Evolutionary conservation across 1,139 yeast genomes (phyloP).

Genomic region (Diutina catenulata): DNA sequence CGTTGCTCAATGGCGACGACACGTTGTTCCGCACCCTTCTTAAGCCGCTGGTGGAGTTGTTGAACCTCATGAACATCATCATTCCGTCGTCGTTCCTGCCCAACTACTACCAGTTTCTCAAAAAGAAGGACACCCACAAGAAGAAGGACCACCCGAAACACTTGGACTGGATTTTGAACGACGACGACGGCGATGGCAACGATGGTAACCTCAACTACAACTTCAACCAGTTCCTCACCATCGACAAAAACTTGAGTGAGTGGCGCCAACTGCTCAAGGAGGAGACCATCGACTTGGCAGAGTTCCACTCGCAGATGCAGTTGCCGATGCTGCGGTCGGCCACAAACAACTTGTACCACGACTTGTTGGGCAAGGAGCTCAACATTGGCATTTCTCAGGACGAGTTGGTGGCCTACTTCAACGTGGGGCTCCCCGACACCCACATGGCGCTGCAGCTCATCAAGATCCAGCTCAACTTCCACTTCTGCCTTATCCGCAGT

Average conservation of each 20-base stretch:
- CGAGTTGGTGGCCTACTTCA: slow-evolving; percentile 19
- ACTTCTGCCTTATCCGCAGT: slow-evolving; percentile 30
- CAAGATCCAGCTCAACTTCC: slow-evolving; percentile 34
- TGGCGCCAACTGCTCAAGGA: slow-evolving; percentile 31
- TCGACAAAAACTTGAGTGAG: slow-evolving; percentile 30
- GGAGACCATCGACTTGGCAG: slow-evolving; percentile 19
- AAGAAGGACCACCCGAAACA: slow-evolving; percentile 17
- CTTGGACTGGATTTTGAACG: slow-evolving; percentile 35
- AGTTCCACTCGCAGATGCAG: slow-evolving; percentile 25
- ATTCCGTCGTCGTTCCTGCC: slow-evolving; percentile 41
- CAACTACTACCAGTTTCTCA: slow-evolving; percentile 34
- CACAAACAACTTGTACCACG: slow-evolving; percentile 22
- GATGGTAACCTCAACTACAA: slow-evolving; percentile 40
- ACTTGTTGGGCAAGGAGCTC: background rate
- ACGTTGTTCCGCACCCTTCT: slow-evolving; percentile 27
- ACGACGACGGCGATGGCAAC: slow-evolving; percentile 40
- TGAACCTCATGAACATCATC: slow-evolving; percentile 32
- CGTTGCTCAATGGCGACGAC: slow-evolving; percentile 22
- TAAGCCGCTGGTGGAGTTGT: slow-evolving; percentile 34
- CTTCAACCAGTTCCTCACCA: slow-evolving; percentile 31
- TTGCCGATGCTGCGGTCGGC: slow-evolving; percentile 18
- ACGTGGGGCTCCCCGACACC: slow-evolving; percentile 28
- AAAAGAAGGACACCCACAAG: slow-evolving; percentile 17
- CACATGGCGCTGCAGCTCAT: slow-evolving; percentile 30
- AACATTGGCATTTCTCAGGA: slow-evolving; percentile 16